Percentiles rank a stretch among this genome's conserved stretches.
Conservation (phyloP, 148 eudicot genomes). For the Talinum fruticosum region DNA sequence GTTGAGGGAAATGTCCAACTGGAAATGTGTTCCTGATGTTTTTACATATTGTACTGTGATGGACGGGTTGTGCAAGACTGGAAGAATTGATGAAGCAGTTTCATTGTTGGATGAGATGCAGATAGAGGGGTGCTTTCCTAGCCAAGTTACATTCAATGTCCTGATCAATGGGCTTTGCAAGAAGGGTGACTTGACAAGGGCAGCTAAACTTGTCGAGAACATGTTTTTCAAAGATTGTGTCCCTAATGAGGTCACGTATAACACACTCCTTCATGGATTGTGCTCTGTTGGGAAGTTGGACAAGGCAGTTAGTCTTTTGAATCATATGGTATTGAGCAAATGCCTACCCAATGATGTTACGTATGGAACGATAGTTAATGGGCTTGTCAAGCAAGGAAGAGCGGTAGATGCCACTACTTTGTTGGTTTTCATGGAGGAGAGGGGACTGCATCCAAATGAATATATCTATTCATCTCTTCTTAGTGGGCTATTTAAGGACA, state of each 20-base stretch:
- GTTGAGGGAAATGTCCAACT: conserved; percentile 62
- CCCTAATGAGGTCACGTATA: conserved; percentile 83
- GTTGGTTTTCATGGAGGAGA: conserved; percentile 61
- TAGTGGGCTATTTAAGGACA: conserved; percentile 81
- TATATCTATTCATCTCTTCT: conserved; percentile 70
- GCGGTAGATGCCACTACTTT: conserved; percentile 51
- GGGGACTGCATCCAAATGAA: conserved; percentile 57
- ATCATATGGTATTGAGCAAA: conserved; percentile 62
- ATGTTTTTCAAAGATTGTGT: conserved; percentile 84
- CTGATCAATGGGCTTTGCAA: conserved; percentile 76
- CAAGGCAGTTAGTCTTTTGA: conserved; percentile 72
- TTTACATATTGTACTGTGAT: conserved; percentile 81
- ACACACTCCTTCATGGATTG: conserved; percentile 81
- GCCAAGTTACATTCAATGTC: conserved; percentile 57
- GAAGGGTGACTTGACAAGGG: conserved; percentile 73
- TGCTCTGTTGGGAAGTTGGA: conserved; percentile 69
- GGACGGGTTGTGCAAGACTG: conserved; percentile 84
- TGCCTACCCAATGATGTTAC: conserved; percentile 77
- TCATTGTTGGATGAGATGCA: conserved; percentile 94
- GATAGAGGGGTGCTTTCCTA: conserved; percentile 76
- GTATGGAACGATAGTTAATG: conserved; percentile 81
- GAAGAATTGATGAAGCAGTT: conserved; percentile 76
- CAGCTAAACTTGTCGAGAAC: conserved; percentile 80
- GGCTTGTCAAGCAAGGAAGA: conserved; percentile 76
- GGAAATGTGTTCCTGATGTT: conserved; percentile 61